Percentiles rank a stretch among this genome's conserved stretches.
phyloP scores from a whole-genome alignment of 768 basidiomycete species.

The Tricholoma sp. region DNA sequence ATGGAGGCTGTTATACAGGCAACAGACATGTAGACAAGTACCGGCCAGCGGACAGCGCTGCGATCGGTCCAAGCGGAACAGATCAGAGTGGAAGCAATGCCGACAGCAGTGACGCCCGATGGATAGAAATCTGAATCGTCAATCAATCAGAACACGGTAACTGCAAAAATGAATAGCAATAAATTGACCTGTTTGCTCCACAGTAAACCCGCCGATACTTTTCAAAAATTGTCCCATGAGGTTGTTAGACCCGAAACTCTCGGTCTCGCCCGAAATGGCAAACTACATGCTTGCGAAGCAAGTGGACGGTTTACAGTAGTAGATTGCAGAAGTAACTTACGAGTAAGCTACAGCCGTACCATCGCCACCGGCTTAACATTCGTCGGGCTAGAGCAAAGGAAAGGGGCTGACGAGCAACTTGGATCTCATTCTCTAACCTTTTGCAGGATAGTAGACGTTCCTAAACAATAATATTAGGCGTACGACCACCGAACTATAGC shows the following conservation, averaged over 20 bases:
- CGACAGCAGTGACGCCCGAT: constrained; percentile 60
- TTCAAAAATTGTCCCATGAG: constrained; percentile 72
- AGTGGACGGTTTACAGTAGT: neutral
- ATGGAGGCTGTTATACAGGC: constrained; percentile 48
- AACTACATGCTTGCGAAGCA: constrained; percentile 33
- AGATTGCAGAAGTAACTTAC: constrained; percentile 26
- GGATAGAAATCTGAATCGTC: constrained; percentile 39
- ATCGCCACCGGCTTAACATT: constrained; percentile 57
- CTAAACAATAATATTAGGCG: constrained; percentile 24
- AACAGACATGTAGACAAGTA: constrained; percentile 59
- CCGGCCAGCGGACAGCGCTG: constrained; percentile 54
- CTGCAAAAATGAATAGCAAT: neutral
- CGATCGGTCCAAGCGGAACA: constrained; percentile 64
- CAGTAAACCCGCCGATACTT: constrained; percentile 53
- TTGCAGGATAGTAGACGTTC: constrained; percentile 48
- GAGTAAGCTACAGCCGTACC: constrained; percentile 63
- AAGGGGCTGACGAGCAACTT: constrained; percentile 36
- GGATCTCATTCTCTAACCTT: constrained; percentile 40
- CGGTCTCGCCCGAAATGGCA: constrained; percentile 60
- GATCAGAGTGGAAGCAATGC: constrained; percentile 55
- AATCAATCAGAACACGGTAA: neutral
- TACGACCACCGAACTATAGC: neutral
- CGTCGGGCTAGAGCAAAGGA: constrained; percentile 43
- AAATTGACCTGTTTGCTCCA: constrained; percentile 52
- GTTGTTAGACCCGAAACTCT: constrained; percentile 66